A percentile compares a stretch with the other conserved stretches of the same genome.
These are phyloP conservation scores for Naganishia kalamii DNA, from an alignment of 768 basidiomycete species.

Conservation along the genomic window DNA sequence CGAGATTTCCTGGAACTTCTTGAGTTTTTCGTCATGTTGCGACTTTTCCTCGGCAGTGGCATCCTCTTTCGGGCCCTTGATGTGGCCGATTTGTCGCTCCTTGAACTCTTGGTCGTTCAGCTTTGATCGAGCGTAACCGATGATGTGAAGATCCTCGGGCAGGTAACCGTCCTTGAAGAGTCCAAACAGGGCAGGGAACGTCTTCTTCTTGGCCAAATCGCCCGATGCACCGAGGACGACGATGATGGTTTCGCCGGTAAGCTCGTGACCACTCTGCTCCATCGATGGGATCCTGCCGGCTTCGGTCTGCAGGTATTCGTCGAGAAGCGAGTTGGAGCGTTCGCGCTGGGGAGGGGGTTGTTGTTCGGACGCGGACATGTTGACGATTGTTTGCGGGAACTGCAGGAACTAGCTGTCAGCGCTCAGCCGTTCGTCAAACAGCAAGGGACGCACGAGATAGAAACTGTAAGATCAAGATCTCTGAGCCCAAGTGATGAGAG, in stretches of 20 bases:
- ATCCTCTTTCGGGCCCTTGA: constrained; percentile 65
- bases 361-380: background rate
- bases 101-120: constrained; percentile 61
- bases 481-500: too few relatives aligned
- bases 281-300: constrained; percentile 83
- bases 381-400: background rate
- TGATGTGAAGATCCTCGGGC: constrained; percentile 75
- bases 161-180: constrained; percentile 75
- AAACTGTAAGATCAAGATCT: too few relatives aligned
- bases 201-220: constrained; percentile 99
- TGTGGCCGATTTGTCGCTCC: constrained; percentile 73
- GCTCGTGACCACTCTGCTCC: constrained; percentile 63
- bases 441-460: background rate
- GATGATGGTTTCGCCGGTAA: constrained; percentile 84
- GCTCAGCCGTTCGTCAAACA: background rate
- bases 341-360: constrained; percentile 3
- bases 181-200: constrained; percentile 88
- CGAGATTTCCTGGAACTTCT: constrained; percentile 74
- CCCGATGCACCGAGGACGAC: constrained; percentile 92
- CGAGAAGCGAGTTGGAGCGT: constrained; percentile 14
- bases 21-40: constrained; percentile 53
- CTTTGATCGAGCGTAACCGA: constrained; percentile 78
- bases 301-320: constrained; percentile 19
- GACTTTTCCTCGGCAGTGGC: constrained; percentile 52
- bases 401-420: background rate